Percentiles rank a stretch among this genome's conserved stretches.
These are phyloP conservation scores for Bipolaris gigantea DNA, from an alignment of 2,329 filamentous ascomycete genomes.

Conservation along the genomic window DNA sequence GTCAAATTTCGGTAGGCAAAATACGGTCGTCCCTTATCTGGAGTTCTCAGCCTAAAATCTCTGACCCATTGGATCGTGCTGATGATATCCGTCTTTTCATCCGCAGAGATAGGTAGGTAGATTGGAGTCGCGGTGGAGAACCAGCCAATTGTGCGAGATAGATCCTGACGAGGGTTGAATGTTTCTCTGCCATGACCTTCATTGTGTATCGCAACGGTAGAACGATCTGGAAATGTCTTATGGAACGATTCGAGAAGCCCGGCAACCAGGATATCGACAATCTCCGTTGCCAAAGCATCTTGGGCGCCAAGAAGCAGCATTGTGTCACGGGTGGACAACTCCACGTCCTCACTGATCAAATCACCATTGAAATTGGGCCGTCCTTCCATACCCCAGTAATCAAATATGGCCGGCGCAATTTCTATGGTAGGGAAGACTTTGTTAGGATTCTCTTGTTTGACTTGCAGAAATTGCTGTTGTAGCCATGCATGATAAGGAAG, in stretches of 20 bases:
- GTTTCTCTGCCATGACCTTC: conserved; percentile 55
- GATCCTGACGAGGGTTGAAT: conserved; percentile 51
- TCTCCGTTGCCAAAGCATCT: conserved; percentile 40
- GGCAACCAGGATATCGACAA: conserved; percentile 43
- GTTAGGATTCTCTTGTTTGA: conserved; percentile 26
- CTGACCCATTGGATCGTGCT: conserved; percentile 41
- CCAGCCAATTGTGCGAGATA: conserved; percentile 56
- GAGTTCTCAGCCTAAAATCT: conserved; percentile 34
- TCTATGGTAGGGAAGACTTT: conserved; percentile 32
- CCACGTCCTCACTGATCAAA: conserved; percentile 33
- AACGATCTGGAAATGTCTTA: conserved; percentile 47
- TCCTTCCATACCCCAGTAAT: conserved; percentile 46
- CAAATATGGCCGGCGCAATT: conserved; percentile 32
- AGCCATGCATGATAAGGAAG: conserved; percentile 45
- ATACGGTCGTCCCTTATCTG: conserved; percentile 39
- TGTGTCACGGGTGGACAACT: conserved; percentile 37
- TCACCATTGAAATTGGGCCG: conserved; percentile 40
- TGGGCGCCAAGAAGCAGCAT: conserved; percentile 40
- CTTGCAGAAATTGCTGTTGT: conserved; percentile 36
- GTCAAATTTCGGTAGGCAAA: conserved; percentile 34
- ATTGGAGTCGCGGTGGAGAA: conserved; percentile 49
- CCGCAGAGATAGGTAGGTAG: conserved; percentile 25
- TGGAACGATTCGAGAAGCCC: conserved; percentile 49
- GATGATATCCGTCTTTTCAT: conserved; percentile 34
- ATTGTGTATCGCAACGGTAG: conserved; percentile 50